A percentile compares a stretch with the other conserved stretches of the same genome.
phyloP scores from a whole-genome alignment of 345 rosid genomes.

The Heritiera fomes region DNA sequence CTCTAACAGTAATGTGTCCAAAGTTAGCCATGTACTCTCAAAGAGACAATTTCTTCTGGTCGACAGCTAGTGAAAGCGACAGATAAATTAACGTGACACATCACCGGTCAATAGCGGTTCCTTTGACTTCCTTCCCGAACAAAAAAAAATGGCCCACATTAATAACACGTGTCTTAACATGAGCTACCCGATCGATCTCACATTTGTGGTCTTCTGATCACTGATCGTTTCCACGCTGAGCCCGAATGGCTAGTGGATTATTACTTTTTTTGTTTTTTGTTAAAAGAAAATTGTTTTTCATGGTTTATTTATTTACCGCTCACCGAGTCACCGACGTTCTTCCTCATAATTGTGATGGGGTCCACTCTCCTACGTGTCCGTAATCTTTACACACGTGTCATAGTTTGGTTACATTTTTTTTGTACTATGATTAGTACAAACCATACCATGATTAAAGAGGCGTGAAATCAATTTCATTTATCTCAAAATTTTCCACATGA shows the following conservation, averaged over 20 bases:
- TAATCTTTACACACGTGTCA: constrained; percentile 5
- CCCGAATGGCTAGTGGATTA: too few species aligned
- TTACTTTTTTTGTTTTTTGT: too few species aligned
- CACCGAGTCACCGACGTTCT: not conserved
- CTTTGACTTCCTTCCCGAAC: not conserved
- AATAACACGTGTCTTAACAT: not conserved
- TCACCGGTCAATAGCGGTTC: not conserved
- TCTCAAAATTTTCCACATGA: too few species aligned
- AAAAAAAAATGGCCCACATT: not conserved
- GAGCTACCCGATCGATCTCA: not conserved
- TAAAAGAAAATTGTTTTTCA: not conserved
- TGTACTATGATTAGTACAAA: not conserved
- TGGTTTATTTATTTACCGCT: not conserved
- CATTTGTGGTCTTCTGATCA: not conserved
- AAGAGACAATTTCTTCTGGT: not conserved
- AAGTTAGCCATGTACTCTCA: too few species aligned
- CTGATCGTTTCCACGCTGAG: too few species aligned
- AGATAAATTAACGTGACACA: not conserved
- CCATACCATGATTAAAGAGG: too few species aligned
- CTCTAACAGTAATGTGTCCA: too few species aligned
- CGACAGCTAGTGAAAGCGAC: constrained; percentile 10
- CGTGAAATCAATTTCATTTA: not conserved
- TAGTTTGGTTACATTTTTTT: not conserved
- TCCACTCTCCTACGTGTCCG: not conserved
- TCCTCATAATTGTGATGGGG: not conserved